Evolutionary conservation across 805 yeast genomes (phyloP).

Genomic region (Nakazawaea ernobii): DNA sequence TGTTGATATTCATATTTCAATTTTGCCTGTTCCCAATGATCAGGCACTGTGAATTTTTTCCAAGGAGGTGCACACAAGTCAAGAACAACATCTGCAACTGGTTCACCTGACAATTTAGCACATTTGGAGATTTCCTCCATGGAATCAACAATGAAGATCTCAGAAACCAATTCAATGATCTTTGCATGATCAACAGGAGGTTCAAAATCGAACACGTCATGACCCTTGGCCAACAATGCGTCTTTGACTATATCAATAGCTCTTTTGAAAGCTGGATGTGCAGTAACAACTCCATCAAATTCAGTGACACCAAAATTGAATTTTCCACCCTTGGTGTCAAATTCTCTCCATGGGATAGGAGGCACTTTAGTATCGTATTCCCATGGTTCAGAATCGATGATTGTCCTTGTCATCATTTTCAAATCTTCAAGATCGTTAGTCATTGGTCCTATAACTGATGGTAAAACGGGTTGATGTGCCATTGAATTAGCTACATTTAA

Average conservation of each 20-base stretch:
- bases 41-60: conserved; percentile 6
- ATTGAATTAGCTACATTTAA: conserved; percentile 25
- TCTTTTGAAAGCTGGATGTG: conserved; percentile 48
- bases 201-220: conserved; percentile 43
- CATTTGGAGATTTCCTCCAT: conserved; percentile 25
- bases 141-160: conserved; percentile 30
- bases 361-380: conserved; percentile 39
- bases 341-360: conserved; percentile 45
- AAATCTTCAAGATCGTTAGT: conserved; percentile 23
- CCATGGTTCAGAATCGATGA: conserved; percentile 41
- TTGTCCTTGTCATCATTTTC: conserved; percentile 30
- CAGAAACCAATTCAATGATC: conserved; percentile 20
- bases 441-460: conserved; percentile 32
- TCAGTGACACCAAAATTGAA: conserved; percentile 38
- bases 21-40: conserved; percentile 32
- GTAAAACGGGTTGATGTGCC: conserved; percentile 25
- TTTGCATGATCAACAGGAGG: conserved; percentile 22
- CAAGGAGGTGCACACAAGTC: conserved; percentile 22
- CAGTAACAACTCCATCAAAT: conserved; percentile 36
- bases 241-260: conserved; percentile 28
- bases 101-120: conserved; percentile 26
- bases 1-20: conserved; percentile 23
- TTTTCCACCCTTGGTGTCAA: conserved; percentile 16
- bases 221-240: conserved; percentile 34
- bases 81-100: conserved; percentile 23